Conservation (phyloP, 2,329 filamentous ascomycete genomes). For the Fusarium sambucinum region DNA sequence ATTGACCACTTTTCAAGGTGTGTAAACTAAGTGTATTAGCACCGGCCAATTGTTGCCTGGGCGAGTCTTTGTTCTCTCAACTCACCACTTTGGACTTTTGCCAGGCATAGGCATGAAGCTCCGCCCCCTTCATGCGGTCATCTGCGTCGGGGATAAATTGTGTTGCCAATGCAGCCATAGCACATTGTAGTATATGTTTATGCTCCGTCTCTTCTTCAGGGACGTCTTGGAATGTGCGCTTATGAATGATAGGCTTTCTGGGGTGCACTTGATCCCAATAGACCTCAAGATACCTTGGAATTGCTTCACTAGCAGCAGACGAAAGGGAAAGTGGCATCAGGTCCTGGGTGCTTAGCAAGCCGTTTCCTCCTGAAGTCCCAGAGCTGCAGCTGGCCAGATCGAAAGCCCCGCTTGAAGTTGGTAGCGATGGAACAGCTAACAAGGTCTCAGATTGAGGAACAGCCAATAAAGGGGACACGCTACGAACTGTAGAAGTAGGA, state of each 20-base stretch:
- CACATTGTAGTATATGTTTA: constrained; percentile 60
- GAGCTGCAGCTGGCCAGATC: constrained; percentile 55
- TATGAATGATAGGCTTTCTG: constrained; percentile 64
- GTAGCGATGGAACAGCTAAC: constrained; percentile 59
- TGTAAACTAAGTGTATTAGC: constrained; percentile 55
- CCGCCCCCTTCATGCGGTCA: constrained; percentile 62
- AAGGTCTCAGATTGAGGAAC: constrained; percentile 63
- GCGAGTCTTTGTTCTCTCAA: constrained; percentile 32
- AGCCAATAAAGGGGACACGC: constrained; percentile 61
- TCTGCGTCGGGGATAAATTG: constrained; percentile 63
- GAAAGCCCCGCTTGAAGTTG: constrained; percentile 52
- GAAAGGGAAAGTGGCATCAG: constrained; percentile 53
- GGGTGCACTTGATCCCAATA: constrained; percentile 67
- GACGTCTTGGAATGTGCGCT: constrained; percentile 57
- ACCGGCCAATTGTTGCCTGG: constrained; percentile 8
- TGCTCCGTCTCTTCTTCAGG: constrained; percentile 50
- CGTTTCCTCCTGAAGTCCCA: constrained; percentile 57
- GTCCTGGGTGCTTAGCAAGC: constrained; percentile 49
- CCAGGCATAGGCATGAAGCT: constrained; percentile 65
- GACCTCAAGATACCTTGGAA: constrained; percentile 64
- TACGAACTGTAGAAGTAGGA: constrained; percentile 61
- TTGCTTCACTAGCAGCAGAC: constrained; percentile 56
- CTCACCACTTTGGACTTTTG: constrained; percentile 64
- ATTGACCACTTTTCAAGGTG: constrained; percentile 59
- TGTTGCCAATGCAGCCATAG: constrained; percentile 69